Conservation (phyloP, 1,284 basidiomycete species). For the Crepidotus sp. region DNA sequence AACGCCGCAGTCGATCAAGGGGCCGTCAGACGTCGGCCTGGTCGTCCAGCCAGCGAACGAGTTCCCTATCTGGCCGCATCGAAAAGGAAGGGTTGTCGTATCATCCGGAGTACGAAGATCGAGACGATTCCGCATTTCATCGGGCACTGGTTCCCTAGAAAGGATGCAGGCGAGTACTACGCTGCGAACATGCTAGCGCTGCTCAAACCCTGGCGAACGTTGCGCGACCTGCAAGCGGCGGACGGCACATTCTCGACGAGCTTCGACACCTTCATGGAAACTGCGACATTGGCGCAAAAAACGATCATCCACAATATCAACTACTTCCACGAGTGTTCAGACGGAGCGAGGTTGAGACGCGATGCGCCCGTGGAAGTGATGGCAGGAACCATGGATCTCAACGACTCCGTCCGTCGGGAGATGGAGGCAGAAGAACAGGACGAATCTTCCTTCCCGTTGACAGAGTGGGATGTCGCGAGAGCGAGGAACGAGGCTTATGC, state of each 20-base stretch:
- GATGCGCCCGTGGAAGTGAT: too few species aligned
- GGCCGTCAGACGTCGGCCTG: conserved; percentile 14
- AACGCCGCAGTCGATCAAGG: not conserved
- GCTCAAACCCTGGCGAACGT: not conserved
- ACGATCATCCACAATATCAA: conserved; percentile 6
- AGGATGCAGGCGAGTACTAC: conserved; percentile 5
- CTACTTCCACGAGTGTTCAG: conserved; percentile 9
- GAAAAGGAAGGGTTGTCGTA: conserved; percentile 16
- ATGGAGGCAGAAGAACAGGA: not conserved
- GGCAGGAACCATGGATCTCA: not conserved
- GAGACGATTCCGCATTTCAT: conserved; percentile 28
- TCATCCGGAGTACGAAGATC: conserved; percentile 22
- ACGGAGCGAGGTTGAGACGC: not conserved
- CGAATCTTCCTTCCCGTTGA: not conserved
- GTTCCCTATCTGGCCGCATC: conserved; percentile 18
- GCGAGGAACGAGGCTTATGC: not conserved
- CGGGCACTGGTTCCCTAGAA: conserved; percentile 27
- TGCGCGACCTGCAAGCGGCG: not conserved
- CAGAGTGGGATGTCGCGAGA: not conserved
- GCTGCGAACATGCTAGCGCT: conserved; percentile 2
- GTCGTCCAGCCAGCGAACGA: conserved; percentile 15
- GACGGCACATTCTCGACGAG: not conserved
- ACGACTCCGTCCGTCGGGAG: not conserved
- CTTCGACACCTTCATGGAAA: conserved; percentile 6
- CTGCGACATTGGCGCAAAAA: not conserved